Evolutionary conservation across 352 stramenopile genomes (phyloP).

Genomic region (Aphanomyces euteiches): DNA sequence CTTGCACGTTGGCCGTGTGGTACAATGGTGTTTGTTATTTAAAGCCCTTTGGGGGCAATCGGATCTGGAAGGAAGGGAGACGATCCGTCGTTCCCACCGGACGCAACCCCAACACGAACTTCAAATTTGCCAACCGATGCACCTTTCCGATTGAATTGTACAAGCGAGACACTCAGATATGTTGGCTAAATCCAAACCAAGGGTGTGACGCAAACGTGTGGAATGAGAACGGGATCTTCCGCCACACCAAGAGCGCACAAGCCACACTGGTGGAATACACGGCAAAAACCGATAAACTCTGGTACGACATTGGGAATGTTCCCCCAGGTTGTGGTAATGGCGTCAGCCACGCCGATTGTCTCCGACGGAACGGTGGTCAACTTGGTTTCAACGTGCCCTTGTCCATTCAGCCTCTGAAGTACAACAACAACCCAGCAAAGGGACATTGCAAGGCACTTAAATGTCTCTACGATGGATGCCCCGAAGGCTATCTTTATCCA

Average conservation of each 20-base stretch:
- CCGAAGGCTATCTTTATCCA: conserved; percentile 52
- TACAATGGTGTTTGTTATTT: conserved; percentile 18
- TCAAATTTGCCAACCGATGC: conserved; percentile 2
- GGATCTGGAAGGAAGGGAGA: too few species aligned
- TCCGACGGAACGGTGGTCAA: too few species aligned
- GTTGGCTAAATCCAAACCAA: not conserved
- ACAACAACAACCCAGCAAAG: not conserved
- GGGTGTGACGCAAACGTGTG: not conserved
- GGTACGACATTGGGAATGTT: not conserved
- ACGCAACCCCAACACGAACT: not conserved
- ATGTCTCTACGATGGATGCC: conserved; percentile 40
- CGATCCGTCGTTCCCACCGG: too few species aligned
- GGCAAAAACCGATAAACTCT: not conserved
- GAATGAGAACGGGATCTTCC: not conserved
- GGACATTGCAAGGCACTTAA: conserved; percentile 36
- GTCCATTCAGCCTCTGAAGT: conserved; percentile 44
- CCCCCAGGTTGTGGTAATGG: not conserved
- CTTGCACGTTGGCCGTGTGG: conserved; percentile 11
- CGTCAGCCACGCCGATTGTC: not conserved
- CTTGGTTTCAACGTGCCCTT: conserved; percentile 61
- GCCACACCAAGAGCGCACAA: not conserved
- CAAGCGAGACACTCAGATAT: not conserved
- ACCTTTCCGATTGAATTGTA: not conserved
- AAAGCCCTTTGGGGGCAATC: not conserved
- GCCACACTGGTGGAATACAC: not conserved